Evolutionary conservation across 768 basidiomycete species (phyloP).

Genomic region (Amanita muscaria): DNA sequence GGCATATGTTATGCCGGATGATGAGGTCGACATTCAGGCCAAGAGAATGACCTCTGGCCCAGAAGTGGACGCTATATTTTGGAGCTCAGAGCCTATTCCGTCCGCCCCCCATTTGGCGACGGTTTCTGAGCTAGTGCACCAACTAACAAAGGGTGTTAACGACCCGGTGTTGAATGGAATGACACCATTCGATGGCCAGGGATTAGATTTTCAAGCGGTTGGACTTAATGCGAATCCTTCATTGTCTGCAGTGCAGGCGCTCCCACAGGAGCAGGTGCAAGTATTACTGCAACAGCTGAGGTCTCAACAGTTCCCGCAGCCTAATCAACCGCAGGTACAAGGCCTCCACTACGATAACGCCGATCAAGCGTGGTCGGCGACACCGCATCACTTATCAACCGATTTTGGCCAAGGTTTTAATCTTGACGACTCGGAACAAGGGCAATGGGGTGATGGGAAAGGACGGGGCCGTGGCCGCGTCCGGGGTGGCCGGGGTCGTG

Average conservation of each 20-base stretch:
- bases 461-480: slow-evolving; percentile 45
- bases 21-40: slow-evolving; percentile 57
- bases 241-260: slow-evolving; percentile 33
- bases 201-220: slow-evolving; percentile 29
- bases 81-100: slow-evolving; percentile 36
- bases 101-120: slow-evolving; percentile 29
- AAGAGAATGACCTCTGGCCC: slow-evolving; percentile 61
- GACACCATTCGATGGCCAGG: slow-evolving; percentile 20
- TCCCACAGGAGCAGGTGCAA: slow-evolving; percentile 56
- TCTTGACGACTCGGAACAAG: slow-evolving; percentile 37
- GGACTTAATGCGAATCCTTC: slow-evolving; percentile 38
- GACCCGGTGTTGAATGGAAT: slow-evolving; percentile 28
- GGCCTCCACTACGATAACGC: slow-evolving; percentile 25
- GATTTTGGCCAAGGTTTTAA: slow-evolving; percentile 42
- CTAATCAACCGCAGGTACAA: slow-evolving; percentile 34
- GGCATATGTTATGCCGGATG: slow-evolving; percentile 48
- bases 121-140: slow-evolving; percentile 65
- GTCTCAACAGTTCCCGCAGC: slow-evolving; percentile 15
- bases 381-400: slow-evolving; percentile 29
- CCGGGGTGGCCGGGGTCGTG: slow-evolving; percentile 44
- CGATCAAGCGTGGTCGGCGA: slow-evolving; percentile 31
- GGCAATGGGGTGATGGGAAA: slow-evolving; percentile 37
- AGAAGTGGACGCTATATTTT: slow-evolving; percentile 60
- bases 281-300: slow-evolving; percentile 42
- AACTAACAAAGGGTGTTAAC: slow-evolving; percentile 41